Percentiles rank a stretch among this genome's conserved stretches.
phyloP scores from a whole-genome alignment of 1,284 basidiomycete genomes.

The Coriolopsis trogii region DNA sequence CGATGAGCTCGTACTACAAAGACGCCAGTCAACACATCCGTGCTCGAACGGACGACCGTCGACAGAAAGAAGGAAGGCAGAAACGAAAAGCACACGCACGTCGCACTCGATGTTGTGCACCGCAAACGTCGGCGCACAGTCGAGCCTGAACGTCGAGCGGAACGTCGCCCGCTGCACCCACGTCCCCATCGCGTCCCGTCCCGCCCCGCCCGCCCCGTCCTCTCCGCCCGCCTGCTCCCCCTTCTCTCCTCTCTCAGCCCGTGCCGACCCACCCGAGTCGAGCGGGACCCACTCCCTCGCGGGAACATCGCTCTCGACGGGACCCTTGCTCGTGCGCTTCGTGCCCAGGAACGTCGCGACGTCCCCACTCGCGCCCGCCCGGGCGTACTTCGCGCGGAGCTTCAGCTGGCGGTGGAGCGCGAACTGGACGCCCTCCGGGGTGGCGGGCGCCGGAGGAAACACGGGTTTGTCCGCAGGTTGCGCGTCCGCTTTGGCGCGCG shows the following conservation, averaged over 20 bases:
- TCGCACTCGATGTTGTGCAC: background rate
- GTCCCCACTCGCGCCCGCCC: background rate
- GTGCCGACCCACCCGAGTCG: background rate
- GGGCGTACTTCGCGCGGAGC: background rate
- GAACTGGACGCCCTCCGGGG: constrained; percentile 4
- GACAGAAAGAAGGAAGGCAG: too few relatives aligned
- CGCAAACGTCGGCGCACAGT: background rate
- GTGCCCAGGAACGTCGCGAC: constrained; percentile 1
- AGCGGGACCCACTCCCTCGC: constrained; percentile 2
- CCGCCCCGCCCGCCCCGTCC: background rate
- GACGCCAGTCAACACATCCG: background rate
- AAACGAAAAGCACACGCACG: background rate
- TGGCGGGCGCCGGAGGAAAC: constrained; percentile 10
- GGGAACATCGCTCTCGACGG: background rate
- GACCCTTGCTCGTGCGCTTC: background rate
- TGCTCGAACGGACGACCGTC: too few relatives aligned
- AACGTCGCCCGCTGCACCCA: constrained; percentile 6
- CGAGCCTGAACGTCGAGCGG: background rate
- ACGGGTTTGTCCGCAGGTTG: constrained; percentile 1
- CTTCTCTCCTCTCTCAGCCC: background rate
- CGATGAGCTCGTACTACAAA: background rate
- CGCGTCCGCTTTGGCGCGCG: constrained; percentile 5
- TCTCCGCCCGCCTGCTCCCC: background rate
- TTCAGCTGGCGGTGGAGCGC: constrained; percentile 1
- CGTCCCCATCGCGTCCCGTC: background rate